Percentiles rank a stretch among this genome's conserved stretches.
These are phyloP conservation scores for Fonsecaea multimorphosa DNA, from an alignment of 2,329 filamentous ascomycete genomes.

Conservation along the genomic window DNA sequence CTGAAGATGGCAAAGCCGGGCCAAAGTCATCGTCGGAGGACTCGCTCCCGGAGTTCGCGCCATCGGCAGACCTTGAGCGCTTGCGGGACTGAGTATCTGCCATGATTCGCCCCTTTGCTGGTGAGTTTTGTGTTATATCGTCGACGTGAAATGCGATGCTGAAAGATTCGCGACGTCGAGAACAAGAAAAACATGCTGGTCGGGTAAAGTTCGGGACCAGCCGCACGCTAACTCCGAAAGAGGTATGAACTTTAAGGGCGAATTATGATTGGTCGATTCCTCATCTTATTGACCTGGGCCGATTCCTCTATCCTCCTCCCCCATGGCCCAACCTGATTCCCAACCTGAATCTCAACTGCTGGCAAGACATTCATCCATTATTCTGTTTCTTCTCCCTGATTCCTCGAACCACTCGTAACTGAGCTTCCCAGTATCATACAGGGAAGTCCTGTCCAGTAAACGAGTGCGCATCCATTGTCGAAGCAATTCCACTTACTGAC, in stretches of 20 bases:
- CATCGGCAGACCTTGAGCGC: constrained; percentile 25
- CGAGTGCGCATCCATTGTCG: no score
- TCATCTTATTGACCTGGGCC: not conserved
- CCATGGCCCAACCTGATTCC: no score
- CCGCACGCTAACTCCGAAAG: not conserved
- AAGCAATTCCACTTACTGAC: no score
- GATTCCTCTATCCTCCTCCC: no score
- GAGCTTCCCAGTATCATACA: no score
- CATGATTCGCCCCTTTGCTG: constrained; percentile 16
- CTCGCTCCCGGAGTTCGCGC: constrained; percentile 45
- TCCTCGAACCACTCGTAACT: no score
- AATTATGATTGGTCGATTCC: not conserved
- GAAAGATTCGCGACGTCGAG: not conserved
- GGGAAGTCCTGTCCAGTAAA: no score
- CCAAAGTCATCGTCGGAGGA: constrained; percentile 89
- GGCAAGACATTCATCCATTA: no score
- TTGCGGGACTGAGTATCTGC: constrained; percentile 28
- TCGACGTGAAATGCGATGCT: not conserved
- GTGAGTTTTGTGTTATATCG: not conserved
- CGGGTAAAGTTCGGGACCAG: not conserved
- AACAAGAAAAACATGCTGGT: not conserved
- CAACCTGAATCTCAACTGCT: no score
- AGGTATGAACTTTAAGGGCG: not conserved
- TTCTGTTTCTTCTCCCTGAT: no score
- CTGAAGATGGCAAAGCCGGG: constrained; percentile 82